Evolutionary conservation across 2,329 filamentous ascomycete genomes (phyloP), one percentile per base, ranked within the genome.

Genomic region (Fusarium kyushuense): DNA sequence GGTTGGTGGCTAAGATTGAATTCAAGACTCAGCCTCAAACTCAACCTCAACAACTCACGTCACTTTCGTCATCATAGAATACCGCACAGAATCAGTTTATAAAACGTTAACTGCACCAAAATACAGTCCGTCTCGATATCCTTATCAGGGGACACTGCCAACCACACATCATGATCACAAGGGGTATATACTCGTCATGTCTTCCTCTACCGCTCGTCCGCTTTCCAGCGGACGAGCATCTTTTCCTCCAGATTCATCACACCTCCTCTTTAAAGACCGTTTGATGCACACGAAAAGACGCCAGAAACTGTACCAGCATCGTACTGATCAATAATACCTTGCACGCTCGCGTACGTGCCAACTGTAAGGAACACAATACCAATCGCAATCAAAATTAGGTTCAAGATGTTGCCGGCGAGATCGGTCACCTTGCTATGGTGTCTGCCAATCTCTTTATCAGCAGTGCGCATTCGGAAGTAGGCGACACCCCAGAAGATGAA

Each of bases 401-500:
- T 97, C 54, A 96, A 77, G 1, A 81, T 78, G n/a, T 89, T 84
- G 42, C 87, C 86, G 10, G 86, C 73, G 62, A 80, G 79, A 35
- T 86, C 86, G 2, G 84, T 79, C 33, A 89, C 27, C 9, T 64
- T 73, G 47, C 86, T 87, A 33, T 86, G 82, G 2, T 80, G 81
- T 65, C 82, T 84, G 51, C 86, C 83, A 32, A 86, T 83, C 1
- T 82, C 79, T 4, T 84, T 75, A 9, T 92, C 90, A 2, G 86
- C 90, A 21, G 81, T 81, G 47, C 91, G 85, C 91, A 95, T 92
- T 57, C 91, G 87, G 74, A 94, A 86, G 75, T 93, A 95, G 1
- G 92, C 92, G 2, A 93, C 86, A 14, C 91, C 92, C 92, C 92
- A 97, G 83, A 97, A 97, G 75, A 97, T 97, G 83, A 97, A 97